These are phyloP conservation scores for Lodderomyces orthopsilosis DNA, from an alignment of 1,139 yeast genomes.

Conservation along the genomic window DNA sequence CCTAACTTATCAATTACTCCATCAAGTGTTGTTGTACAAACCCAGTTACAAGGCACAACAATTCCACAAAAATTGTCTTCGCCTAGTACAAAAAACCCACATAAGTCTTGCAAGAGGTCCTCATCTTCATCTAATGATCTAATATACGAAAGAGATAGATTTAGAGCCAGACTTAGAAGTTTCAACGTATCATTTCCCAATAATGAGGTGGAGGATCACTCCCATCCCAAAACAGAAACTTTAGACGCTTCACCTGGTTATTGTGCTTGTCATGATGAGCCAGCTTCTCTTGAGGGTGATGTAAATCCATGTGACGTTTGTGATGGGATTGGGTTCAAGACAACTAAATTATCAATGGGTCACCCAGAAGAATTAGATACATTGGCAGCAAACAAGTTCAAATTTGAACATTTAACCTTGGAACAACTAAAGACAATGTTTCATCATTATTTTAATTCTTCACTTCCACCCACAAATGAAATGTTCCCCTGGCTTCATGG, in stretches of 20 bases:
- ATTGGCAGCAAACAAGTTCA: not conserved
- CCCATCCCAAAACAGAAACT: not conserved
- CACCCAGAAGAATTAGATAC: not conserved
- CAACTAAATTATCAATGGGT: conserved; percentile 33
- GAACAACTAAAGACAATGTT: conserved; percentile 35
- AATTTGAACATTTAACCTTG: conserved; percentile 24
- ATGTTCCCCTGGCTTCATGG: conserved; percentile 96
- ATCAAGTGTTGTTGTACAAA: not conserved
- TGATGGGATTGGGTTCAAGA: conserved; percentile 37
- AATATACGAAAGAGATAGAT: conserved; percentile 43
- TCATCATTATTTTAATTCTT: conserved; percentile 47
- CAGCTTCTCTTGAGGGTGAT: conserved; percentile 9
- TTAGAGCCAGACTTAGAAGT: conserved; percentile 39
- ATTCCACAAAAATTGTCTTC: not conserved
- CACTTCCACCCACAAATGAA: conserved; percentile 62
- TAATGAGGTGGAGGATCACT: not conserved
- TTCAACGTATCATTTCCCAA: conserved; percentile 22
- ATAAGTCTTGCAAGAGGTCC: conserved; percentile 30
- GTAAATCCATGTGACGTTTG: conserved; percentile 33
- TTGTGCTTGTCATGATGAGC: not conserved
- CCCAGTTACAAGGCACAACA: not conserved
- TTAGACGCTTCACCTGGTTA: not conserved
- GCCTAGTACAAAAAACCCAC: not conserved
- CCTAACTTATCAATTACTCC: conserved; percentile 1
- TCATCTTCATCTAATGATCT: conserved; percentile 44